Base-by-base conservation (phyloP, 1,139 yeast genomes). In the Eremothecium cymbalariae region DNA sequence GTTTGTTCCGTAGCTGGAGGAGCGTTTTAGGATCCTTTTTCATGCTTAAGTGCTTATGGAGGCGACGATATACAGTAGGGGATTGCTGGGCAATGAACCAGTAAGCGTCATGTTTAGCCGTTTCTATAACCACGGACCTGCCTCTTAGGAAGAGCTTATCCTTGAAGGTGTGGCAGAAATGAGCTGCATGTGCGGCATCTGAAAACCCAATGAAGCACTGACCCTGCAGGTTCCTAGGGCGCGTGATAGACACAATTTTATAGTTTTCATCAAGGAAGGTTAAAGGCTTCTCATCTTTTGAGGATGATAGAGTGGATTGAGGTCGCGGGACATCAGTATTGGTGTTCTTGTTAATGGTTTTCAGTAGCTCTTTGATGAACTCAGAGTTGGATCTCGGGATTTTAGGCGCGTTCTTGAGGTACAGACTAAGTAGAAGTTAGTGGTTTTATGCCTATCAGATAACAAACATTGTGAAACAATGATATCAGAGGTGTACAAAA, bases 191-290 rank as follows among this genome's bases (percentile, higher is more conserved):
- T 2, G 62, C 60, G 1, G 53, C 48, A 14, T 58, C 53, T 3
- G 61, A 65, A 43, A 76, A 77, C 0, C 88, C 78, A 5, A 90
- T 67, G 57, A 86, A 90, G 2, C 95, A 95, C 57, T 86, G 96
- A 2, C 95, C 95, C 38, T 77, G 68, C 70, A 82, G 67, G 39
- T 67, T 68, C 18, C 25, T 13, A 6, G 46, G 34, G 16, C 42
- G 26, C 6, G 52, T 45, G n/a, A 51, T 40, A 4, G 40, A 34
- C n/a, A 48, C 28, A 7, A 52, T 44, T 18, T 45, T 44, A 21
- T 38, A 32, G 9, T 25, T 28, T 4, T 39, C 39, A 37, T 54
- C 58, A 18, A 53, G 28, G 8, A 36, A 15, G 5, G 25, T 7
- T 14, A 25, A 26, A 15, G 14, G 18, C 7, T 4, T 19, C 3